Percentiles rank a stretch among this genome's conserved stretches.
Conservation (phyloP, 306 rosid species). For the Malus orientalis region DNA sequence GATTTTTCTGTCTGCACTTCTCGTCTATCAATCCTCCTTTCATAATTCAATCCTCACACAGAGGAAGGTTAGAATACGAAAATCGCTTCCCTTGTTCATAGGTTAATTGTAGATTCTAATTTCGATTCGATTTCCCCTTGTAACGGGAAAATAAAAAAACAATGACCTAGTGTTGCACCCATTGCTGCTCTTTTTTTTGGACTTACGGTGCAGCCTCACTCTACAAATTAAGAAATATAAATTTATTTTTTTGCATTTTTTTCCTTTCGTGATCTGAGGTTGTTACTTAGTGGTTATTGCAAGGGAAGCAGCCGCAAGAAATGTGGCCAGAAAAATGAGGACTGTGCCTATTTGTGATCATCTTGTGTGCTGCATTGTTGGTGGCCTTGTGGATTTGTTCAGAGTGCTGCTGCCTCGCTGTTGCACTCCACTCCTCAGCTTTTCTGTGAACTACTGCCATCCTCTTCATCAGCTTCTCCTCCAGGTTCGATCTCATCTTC, state of each 20-base stretch:
- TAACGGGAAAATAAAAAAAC: too few species aligned
- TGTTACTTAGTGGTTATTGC: slow-evolving; percentile 29
- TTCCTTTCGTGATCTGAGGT: not conserved
- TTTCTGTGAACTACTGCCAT: slow-evolving; percentile 73
- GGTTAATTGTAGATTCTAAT: too few species aligned
- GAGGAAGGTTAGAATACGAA: too few species aligned
- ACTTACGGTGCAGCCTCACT: not conserved
- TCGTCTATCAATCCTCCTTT: too few species aligned
- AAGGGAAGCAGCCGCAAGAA: slow-evolving; percentile 87
- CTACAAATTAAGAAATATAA: not conserved
- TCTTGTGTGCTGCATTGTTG: slow-evolving; percentile 55
- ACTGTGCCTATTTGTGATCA: slow-evolving; percentile 28
- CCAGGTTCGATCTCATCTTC: slow-evolving; percentile 86
- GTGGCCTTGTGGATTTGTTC: slow-evolving; percentile 60
- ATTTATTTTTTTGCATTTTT: not conserved
- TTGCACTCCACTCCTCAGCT: slow-evolving; percentile 78
- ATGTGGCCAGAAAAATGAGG: slow-evolving; percentile 40
- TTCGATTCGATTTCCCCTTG: too few species aligned
- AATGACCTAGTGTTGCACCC: too few species aligned
- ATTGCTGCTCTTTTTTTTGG: not conserved
- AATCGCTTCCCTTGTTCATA: too few species aligned
- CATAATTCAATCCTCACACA: too few species aligned
- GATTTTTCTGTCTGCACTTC: too few species aligned
- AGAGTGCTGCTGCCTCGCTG: slow-evolving; percentile 62
- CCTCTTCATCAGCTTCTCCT: slow-evolving; percentile 92